phyloP scores from a whole-genome alignment of 148 eudicot species.

The Rhododendron ovatum region DNA sequence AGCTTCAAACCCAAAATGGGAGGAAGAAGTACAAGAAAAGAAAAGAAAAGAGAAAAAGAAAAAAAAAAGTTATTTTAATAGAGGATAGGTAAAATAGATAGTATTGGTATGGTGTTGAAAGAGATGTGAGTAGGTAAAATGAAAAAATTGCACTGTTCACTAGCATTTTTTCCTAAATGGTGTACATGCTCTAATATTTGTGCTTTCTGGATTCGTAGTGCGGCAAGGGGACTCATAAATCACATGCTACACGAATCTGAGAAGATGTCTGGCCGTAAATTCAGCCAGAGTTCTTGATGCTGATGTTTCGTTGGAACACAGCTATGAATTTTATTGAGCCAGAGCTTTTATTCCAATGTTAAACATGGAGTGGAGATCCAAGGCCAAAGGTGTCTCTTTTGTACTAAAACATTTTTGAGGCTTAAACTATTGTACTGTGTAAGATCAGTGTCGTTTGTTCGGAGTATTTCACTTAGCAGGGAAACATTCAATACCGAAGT shows the following conservation, averaged over 20 bases:
- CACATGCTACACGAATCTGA: slow-evolving; percentile 58
- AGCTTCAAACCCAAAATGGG: too few relatives aligned
- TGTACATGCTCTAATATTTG: not conserved
- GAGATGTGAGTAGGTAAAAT: too few relatives aligned
- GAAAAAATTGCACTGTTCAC: too few relatives aligned
- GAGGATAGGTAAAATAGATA: too few relatives aligned
- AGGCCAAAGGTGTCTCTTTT: not conserved
- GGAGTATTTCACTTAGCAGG: not conserved
- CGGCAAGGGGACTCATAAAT: slow-evolving; percentile 62
- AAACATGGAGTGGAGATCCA: not conserved
- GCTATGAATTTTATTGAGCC: not conserved
- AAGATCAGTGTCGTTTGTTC: not conserved
- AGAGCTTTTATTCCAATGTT: not conserved
- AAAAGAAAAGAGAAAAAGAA: too few relatives aligned
- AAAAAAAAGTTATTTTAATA: too few relatives aligned
- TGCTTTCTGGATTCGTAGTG: slow-evolving; percentile 33
- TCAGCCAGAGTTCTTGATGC: slow-evolving; percentile 32
- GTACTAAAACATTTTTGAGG: not conserved
- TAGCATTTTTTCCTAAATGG: too few relatives aligned
- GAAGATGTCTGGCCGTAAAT: slow-evolving; percentile 50
- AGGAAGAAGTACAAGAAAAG: too few relatives aligned
- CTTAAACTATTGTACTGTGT: not conserved
- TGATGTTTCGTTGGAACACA: not conserved
- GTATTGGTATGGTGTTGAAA: too few relatives aligned
- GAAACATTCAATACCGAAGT: not conserved